A percentile compares a stretch with the other conserved stretches of the same genome.
Evolutionary conservation across 345 rosid genomes (phyloP).

Genomic region (Odontarrhena argentea): DNA sequence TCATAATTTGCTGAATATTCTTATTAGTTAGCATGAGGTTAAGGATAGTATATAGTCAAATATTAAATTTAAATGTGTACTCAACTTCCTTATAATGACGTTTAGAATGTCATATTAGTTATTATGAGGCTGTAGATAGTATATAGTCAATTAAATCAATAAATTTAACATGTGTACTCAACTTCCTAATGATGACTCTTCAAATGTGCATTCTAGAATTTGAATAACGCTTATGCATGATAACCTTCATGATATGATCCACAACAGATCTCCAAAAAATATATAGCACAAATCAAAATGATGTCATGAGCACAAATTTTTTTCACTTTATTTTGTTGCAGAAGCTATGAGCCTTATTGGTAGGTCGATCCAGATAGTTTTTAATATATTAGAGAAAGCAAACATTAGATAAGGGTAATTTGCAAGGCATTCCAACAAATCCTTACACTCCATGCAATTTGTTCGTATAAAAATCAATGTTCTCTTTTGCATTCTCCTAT

Average conservation of each 20-base stretch:
- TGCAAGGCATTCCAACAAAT: constrained; percentile 83
- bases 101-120: not conserved
- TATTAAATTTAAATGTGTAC: constrained; percentile 7
- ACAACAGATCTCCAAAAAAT: not conserved
- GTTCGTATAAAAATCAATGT: constrained; percentile 27
- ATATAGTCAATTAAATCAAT: not conserved
- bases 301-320: not conserved
- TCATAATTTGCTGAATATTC: too few relatives aligned
- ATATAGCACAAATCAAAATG: constrained; percentile 1
- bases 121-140: constrained; percentile 9
- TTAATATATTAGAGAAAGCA: constrained; percentile 23
- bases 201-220: not conserved
- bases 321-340: not conserved
- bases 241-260: not conserved
- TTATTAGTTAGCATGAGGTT: constrained; percentile 5
- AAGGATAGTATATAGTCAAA: constrained; percentile 11
- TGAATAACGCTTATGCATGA: too few relatives aligned
- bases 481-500: constrained; percentile 28
- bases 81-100: constrained; percentile 9
- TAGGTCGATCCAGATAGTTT: constrained; percentile 31
- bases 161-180: constrained; percentile 13
- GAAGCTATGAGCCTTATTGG: constrained; percentile 23
- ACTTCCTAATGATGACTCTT: constrained; percentile 7
- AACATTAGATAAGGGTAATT: constrained; percentile 59
- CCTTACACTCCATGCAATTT: constrained; percentile 74